phyloP scores from a whole-genome alignment of 345 rosid genomes.

The Cardamine resedifolia region DNA sequence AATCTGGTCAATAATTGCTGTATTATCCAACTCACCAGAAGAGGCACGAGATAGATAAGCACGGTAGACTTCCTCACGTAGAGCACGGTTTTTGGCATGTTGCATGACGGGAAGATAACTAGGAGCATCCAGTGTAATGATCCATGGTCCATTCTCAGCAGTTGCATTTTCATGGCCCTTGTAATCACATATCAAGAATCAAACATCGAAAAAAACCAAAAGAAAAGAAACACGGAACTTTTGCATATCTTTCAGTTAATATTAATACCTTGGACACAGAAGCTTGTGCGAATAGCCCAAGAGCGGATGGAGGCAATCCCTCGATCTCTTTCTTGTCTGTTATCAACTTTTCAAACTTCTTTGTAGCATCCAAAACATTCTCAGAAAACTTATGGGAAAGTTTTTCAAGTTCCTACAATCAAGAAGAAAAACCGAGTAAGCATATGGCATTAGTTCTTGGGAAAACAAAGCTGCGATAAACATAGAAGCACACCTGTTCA shows the following conservation, averaged over 20 bases:
- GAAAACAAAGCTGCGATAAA: background rate
- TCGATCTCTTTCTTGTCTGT: slow-evolving; percentile 79
- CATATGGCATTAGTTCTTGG: background rate
- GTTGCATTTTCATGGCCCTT: slow-evolving; percentile 88
- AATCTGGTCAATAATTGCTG: slow-evolving; percentile 65
- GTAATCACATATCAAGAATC: slow-evolving; percentile 12
- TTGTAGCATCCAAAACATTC: slow-evolving; percentile 93
- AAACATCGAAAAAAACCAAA: background rate
- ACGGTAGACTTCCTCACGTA: slow-evolving; percentile 85
- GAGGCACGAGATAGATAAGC: slow-evolving; percentile 73
- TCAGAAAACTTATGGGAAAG: slow-evolving; percentile 77
- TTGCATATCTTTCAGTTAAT: background rate
- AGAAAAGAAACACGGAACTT: background rate
- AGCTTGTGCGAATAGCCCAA: slow-evolving; percentile 81
- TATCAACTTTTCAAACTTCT: slow-evolving; percentile 79
- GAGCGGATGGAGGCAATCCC: slow-evolving; percentile 82
- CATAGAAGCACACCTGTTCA: slow-evolving; percentile 58
- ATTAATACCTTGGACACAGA: slow-evolving; percentile 75
- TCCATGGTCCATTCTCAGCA: slow-evolving; percentile 84
- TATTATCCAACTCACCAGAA: slow-evolving; percentile 76
- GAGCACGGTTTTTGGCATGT: slow-evolving; percentile 73
- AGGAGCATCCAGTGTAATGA: slow-evolving; percentile 79
- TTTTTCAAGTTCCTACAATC: slow-evolving; percentile 77
- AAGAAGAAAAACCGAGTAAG: background rate
- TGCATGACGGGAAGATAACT: slow-evolving; percentile 81